Percentiles rank a stretch among this genome's conserved stretches.
Conservation (phyloP, 73 alveolate genomes). For the Urostyla sp. region DNA sequence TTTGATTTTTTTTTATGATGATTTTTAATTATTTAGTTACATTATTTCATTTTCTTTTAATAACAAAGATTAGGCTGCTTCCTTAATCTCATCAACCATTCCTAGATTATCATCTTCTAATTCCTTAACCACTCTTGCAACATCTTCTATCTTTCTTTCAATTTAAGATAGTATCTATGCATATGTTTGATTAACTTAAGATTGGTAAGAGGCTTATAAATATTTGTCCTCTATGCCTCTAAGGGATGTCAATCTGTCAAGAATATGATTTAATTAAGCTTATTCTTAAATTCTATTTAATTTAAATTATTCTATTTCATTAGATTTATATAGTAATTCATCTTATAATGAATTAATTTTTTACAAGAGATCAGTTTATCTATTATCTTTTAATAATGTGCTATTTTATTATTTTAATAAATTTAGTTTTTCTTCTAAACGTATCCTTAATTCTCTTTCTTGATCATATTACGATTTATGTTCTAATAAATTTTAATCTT, state of each 20-base stretch:
- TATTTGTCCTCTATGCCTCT: no score
- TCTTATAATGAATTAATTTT: background rate
- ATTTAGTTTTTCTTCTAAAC: slow-evolving; percentile 21
- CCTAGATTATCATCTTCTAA: background rate
- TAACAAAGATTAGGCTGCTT: no score
- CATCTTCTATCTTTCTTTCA: slow-evolving; percentile 18
- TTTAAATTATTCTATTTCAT: background rate
- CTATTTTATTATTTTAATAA: no score
- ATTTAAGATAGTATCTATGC: no score
- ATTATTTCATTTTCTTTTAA: no score
- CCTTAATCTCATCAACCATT: no score
- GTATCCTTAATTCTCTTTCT: slow-evolving; percentile 39
- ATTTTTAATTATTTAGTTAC: no score
- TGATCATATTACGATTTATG: background rate
- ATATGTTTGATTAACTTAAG: no score
- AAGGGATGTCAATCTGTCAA: no score
- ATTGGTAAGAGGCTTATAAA: no score
- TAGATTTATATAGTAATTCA: background rate
- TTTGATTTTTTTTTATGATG: background rate
- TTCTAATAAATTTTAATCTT: background rate
- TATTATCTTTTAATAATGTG: no score
- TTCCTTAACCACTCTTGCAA: slow-evolving; percentile 7
- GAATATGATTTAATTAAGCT: background rate
- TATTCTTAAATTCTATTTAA: no score
- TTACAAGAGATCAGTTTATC: slow-evolving; percentile 19